Percentiles rank a stretch among this genome's conserved stretches.
Evolutionary conservation across 495 filamentous ascomycete species (phyloP).

Genomic region (Cenococcum geophilum): DNA sequence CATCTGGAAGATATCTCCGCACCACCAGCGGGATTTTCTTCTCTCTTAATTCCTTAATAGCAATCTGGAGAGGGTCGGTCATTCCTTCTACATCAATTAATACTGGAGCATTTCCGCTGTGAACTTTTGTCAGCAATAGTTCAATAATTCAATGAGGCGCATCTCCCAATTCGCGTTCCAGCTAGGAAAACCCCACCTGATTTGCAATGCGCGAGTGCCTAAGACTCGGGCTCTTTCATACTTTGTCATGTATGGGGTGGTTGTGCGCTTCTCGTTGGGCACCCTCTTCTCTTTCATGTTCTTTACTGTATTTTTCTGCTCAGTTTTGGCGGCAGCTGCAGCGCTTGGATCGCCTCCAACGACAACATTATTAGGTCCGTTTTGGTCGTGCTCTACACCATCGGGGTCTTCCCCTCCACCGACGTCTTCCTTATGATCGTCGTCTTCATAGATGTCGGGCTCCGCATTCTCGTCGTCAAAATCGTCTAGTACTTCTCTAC

Average conservation of each 20-base stretch:
- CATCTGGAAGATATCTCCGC: constrained; percentile 90
- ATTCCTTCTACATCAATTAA: constrained; percentile 95
- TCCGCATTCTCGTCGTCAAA: constrained; percentile 57
- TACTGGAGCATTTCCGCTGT: constrained; percentile 94
- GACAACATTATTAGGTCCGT: constrained; percentile 49
- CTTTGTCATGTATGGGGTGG: constrained; percentile 99
- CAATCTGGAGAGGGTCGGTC: constrained; percentile 95
- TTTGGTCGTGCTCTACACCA: constrained; percentile 44
- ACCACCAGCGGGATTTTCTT: constrained; percentile 98
- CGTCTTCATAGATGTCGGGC: constrained; percentile 48
- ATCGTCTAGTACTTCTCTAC: constrained; percentile 16
- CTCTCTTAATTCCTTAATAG: constrained; percentile 91
- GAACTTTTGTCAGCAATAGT: constrained; percentile 14
- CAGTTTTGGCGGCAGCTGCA: constrained; percentile 45
- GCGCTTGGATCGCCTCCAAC: constrained; percentile 70
- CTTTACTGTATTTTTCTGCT: constrained; percentile 46
- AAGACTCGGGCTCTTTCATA: constrained; percentile 92
- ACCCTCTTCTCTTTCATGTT: constrained; percentile 83
- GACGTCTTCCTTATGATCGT: constrained; percentile 36
- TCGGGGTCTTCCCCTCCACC: constrained; percentile 54
- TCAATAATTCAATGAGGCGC: constrained; percentile 15
- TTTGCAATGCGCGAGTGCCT: constrained; percentile 88
- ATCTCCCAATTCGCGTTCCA: background rate
- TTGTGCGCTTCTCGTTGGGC: constrained; percentile 76
- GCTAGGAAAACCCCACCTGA: constrained; percentile 60